These are phyloP conservation scores for Durusdinium trenchii DNA, from an alignment of 73 alveolate genomes.

Conservation along the genomic window DNA sequence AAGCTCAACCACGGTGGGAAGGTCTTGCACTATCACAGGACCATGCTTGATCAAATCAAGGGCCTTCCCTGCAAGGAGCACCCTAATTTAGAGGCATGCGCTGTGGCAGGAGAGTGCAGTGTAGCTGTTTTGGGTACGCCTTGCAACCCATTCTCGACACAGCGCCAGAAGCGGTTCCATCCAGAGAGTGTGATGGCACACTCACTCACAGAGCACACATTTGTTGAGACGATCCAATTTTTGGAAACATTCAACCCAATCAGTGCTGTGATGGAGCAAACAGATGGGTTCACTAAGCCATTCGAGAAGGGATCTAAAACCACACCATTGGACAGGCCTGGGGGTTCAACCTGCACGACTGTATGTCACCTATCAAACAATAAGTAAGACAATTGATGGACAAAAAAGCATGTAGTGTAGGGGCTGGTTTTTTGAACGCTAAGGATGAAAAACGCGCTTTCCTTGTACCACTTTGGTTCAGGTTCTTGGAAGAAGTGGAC, in stretches of 20 bases:
- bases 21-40: neutral
- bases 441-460: neutral
- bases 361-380: neutral
- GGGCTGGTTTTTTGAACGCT: neutral
- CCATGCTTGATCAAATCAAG: neutral
- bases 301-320: neutral
- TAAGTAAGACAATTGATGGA: neutral
- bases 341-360: neutral
- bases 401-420: neutral
- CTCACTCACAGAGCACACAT: neutral
- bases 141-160: neutral
- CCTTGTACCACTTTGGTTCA: too few species aligned
- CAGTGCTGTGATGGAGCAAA: neutral
- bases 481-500: neutral
- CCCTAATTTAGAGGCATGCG: neutral
- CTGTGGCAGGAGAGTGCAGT: neutral
- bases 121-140: slow-evolving; percentile 1
- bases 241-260: neutral
- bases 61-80: neutral
- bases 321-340: neutral
- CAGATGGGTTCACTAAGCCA: slow-evolving; percentile 20
- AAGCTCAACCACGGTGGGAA: neutral
- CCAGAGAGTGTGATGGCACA: neutral
- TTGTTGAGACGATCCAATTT: neutral
- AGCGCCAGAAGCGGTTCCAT: neutral